Evolutionary conservation across 2,329 filamentous ascomycete genomes (phyloP).

Genomic region (Endocalyx cinctus): DNA sequence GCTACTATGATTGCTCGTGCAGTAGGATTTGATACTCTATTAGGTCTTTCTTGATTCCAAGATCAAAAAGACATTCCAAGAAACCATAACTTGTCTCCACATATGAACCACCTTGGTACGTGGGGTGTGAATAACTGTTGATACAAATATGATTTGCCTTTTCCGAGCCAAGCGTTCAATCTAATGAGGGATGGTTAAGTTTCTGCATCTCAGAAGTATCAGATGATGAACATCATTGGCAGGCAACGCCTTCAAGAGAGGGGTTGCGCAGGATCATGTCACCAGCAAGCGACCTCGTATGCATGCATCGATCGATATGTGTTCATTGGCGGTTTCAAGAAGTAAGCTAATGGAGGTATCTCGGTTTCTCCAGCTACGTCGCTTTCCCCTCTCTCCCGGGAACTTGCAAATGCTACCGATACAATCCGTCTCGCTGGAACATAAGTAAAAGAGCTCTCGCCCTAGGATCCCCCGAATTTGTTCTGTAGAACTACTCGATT

Average conservation of each 20-base stretch:
- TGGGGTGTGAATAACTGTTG: not conserved
- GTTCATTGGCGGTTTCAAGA: constrained; percentile 16
- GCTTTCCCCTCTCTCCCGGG: constrained; percentile 16
- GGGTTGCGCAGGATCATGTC: constrained; percentile 10
- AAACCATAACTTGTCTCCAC: not conserved
- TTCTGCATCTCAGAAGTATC: constrained; percentile 15
- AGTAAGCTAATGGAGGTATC: constrained; percentile 5
- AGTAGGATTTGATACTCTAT: no score
- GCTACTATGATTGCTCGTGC: not conserved
- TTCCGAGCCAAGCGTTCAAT: constrained; percentile 10
- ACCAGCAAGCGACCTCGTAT: constrained; percentile 11
- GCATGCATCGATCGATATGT: constrained; percentile 4
- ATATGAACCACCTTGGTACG: constrained; percentile 2
- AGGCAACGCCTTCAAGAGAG: constrained; percentile 15
- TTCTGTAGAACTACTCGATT: constrained; percentile 14
- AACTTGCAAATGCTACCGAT: constrained; percentile 16
- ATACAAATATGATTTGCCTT: constrained; percentile 3
- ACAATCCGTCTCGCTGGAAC: constrained; percentile 9
- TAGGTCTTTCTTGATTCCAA: no score
- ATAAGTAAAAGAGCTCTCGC: constrained; percentile 18
- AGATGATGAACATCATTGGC: constrained; percentile 19
- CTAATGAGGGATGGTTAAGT: constrained; percentile 19
- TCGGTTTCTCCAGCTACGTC: constrained; percentile 8
- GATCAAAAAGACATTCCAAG: no score
- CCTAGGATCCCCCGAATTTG: constrained; percentile 8